Percentiles rank a stretch among this genome's conserved stretches.
phyloP scores from a whole-genome alignment of 176 grass and related monocot genomes.

The Oryza officinalis region DNA sequence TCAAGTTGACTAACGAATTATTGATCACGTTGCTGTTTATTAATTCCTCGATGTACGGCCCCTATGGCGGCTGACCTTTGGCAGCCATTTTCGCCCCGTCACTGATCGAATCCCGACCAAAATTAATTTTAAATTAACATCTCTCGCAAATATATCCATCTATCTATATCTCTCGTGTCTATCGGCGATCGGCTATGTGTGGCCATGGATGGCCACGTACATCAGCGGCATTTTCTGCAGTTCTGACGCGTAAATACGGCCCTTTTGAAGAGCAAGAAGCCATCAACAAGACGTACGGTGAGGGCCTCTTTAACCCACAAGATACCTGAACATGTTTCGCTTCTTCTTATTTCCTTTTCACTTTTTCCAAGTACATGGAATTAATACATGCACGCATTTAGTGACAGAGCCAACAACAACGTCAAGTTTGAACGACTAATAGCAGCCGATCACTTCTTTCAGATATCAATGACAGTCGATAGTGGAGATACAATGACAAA shows the following conservation, averaged over 20 bases:
- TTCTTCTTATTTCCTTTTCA: neutral
- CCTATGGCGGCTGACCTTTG: conserved; percentile 23
- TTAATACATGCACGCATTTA: no score
- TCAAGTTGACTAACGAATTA: neutral
- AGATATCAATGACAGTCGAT: no score
- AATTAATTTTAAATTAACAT: neutral
- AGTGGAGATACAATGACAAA: no score
- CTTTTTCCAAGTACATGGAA: neutral
- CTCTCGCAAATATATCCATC: neutral
- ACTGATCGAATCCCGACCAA: neutral
- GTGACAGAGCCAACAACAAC: no score
- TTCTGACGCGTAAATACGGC: neutral
- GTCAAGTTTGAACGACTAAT: no score
- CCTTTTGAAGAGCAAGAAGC: conserved; percentile 32
- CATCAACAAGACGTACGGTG: conserved; percentile 21
- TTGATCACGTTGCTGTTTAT: neutral
- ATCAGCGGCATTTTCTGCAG: neutral
- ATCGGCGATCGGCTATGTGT: neutral
- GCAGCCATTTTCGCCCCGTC: neutral
- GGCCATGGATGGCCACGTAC: neutral
- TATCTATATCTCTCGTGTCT: neutral
- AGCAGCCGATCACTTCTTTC: no score
- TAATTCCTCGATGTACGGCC: neutral
- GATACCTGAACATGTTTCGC: no score
- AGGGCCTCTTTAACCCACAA: neutral